Percentiles rank a stretch among this genome's conserved stretches.
phyloP scores from a whole-genome alignment of 805 yeast species.

The Kurtzmaniella fragi region DNA sequence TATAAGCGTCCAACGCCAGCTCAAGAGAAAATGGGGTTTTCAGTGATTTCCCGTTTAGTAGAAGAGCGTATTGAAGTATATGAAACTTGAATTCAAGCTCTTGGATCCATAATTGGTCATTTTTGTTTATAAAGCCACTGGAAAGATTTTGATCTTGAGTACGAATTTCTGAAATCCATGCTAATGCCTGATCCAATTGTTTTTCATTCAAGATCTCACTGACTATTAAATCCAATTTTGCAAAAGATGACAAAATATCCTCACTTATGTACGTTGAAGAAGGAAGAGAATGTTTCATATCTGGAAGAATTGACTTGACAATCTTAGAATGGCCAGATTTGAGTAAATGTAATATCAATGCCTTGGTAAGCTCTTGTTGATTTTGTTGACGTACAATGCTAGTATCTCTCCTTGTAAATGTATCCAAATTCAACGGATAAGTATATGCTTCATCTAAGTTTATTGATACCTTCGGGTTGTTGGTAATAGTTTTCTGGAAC shows the following conservation, averaged over 20 bases:
- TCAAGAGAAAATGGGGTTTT: conserved; percentile 12
- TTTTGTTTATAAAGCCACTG: background rate
- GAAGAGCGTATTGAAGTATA: conserved; percentile 30
- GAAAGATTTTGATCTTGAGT: background rate
- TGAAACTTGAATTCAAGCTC: conserved; percentile 38
- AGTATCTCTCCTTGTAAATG: conserved; percentile 3
- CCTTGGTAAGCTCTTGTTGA: conserved; percentile 27
- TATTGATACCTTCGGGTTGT: conserved; percentile 21
- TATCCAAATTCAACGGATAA: conserved; percentile 28
- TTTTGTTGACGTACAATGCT: conserved; percentile 15
- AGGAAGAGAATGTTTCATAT: conserved; percentile 8
- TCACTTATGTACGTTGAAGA: background rate
- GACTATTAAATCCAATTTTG: conserved; percentile 24
- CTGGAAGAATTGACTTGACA: conserved; percentile 24
- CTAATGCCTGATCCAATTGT: conserved; percentile 24
- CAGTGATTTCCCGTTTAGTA: conserved; percentile 16
- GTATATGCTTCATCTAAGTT: conserved; percentile 39
- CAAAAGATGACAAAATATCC: background rate
- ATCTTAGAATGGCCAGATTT: conserved; percentile 36
- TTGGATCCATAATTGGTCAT: conserved; percentile 1
- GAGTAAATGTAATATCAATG: conserved; percentile 33
- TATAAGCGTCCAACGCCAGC: conserved; percentile 26
- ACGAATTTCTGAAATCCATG: conserved; percentile 24
- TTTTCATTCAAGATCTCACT: conserved; percentile 27
- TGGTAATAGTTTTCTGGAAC: conserved; percentile 28